Evolutionary conservation across 139 green algal genomes (phyloP).

Genomic region (Coccomyxa sp.): DNA sequence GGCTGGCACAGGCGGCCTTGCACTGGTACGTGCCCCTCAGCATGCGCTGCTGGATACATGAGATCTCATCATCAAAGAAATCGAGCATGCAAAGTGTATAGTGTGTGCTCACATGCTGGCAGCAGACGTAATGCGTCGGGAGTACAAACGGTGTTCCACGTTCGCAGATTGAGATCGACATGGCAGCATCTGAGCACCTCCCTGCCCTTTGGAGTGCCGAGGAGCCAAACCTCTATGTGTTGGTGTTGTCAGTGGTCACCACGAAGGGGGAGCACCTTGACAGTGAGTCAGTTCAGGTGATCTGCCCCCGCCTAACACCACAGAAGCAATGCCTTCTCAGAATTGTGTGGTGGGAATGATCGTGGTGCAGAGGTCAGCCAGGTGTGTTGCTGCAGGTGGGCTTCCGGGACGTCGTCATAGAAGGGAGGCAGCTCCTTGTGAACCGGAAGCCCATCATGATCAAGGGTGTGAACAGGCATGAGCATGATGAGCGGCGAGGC

Average conservation of each 20-base stretch:
- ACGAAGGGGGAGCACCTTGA: slow-evolving; percentile 41
- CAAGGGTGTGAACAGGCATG: slow-evolving; percentile 90
- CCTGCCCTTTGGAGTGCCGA: slow-evolving; percentile 79
- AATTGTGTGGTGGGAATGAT: background rate
- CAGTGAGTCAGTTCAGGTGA: slow-evolving; percentile 76
- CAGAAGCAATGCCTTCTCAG: background rate
- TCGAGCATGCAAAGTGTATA: too few species aligned
- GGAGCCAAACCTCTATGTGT: slow-evolving; percentile 73
- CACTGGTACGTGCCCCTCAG: background rate
- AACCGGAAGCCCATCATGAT: slow-evolving; percentile 79
- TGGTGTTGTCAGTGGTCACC: slow-evolving; percentile 64
- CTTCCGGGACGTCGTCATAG: slow-evolving; percentile 68
- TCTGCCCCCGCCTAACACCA: background rate
- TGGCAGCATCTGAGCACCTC: slow-evolving; percentile 10
- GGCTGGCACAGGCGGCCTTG: slow-evolving; percentile 11
- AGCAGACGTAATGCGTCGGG: too few species aligned
- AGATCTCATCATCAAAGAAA: too few species aligned
- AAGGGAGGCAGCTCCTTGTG: slow-evolving; percentile 61
- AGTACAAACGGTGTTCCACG: background rate
- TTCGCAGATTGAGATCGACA: slow-evolving; percentile 18
- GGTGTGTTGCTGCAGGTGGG: slow-evolving; percentile 48
- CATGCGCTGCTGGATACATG: too few species aligned
- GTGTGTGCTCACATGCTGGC: too few species aligned
- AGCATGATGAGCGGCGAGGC: slow-evolving; percentile 72
- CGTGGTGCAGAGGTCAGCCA: background rate